A percentile compares a stretch with the other conserved stretches of the same genome.
These are phyloP conservation scores for Backusella macrospora DNA, from an alignment of 192 early-diverging fungal genomes.

Conservation along the genomic window DNA sequence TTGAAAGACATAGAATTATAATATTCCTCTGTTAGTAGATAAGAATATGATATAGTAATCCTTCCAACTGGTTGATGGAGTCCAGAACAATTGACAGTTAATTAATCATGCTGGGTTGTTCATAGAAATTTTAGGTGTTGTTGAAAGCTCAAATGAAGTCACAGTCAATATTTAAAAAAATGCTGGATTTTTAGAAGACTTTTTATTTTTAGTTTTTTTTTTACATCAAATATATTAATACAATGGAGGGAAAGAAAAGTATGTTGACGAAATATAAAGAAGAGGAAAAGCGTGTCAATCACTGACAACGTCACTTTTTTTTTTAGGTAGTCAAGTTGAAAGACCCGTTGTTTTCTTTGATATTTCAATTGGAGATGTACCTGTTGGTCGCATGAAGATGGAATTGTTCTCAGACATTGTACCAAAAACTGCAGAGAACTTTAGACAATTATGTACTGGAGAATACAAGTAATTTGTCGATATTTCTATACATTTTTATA, in stretches of 20 bases:
- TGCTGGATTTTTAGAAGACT: not conserved
- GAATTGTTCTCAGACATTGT: slow-evolving; percentile 73
- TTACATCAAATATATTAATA: not conserved
- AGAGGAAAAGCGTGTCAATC: not conserved
- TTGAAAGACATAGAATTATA: too few relatives aligned
- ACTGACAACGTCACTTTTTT: not conserved
- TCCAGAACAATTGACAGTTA: too few relatives aligned
- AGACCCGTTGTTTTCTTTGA: slow-evolving; percentile 71
- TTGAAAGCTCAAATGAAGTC: not conserved
- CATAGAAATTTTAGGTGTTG: not conserved
- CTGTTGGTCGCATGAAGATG: slow-evolving; percentile 69
- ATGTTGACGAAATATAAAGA: not conserved
- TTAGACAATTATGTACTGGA: slow-evolving; percentile 90
- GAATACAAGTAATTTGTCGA: slow-evolving; percentile 67
- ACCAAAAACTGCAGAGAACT: slow-evolving; percentile 81
- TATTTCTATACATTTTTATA: not conserved
- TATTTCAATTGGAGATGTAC: slow-evolving; percentile 70
- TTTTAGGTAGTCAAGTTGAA: slow-evolving; percentile 22
- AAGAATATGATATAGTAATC: too few relatives aligned
- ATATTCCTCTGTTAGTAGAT: too few relatives aligned
- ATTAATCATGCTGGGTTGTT: not conserved
- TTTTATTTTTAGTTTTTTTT: not conserved
- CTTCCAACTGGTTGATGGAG: too few relatives aligned
- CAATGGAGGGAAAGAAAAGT: slow-evolving; percentile 2
- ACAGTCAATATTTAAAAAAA: not conserved